A percentile compares a stretch with the other conserved stretches of the same genome.
phyloP scores from a whole-genome alignment of 768 basidiomycete genomes.

The Rhodotorula toruloides region DNA sequence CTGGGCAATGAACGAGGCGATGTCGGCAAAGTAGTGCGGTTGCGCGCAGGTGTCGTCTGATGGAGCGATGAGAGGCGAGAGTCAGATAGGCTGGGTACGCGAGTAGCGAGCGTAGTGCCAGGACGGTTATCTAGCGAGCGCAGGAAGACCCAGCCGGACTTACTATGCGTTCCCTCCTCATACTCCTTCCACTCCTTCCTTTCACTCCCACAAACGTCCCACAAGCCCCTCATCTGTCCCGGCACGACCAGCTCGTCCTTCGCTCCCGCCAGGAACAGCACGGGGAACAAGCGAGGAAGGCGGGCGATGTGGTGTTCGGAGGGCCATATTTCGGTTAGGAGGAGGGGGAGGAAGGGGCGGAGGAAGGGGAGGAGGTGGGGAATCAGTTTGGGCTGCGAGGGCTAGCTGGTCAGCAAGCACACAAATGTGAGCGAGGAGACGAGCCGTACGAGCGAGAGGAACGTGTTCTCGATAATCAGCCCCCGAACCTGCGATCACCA shows the following conservation, averaged over 20 bases:
- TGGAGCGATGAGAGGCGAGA: not conserved
- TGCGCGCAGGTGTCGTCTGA: conserved; percentile 49
- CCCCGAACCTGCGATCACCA: conserved; percentile 53
- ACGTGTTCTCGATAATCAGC: conserved; percentile 88
- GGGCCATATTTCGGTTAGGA: conserved; percentile 85
- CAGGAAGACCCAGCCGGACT: not conserved
- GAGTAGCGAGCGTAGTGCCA: too few relatives aligned
- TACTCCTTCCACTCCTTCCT: conserved; percentile 46
- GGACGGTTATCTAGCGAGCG: too few relatives aligned
- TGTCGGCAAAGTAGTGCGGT: conserved; percentile 45
- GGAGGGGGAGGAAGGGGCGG: conserved; percentile 63
- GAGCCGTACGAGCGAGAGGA: conserved; percentile 61
- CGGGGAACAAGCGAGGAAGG: conserved; percentile 52
- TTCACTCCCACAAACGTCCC: conserved; percentile 38
- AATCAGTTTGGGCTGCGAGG: conserved; percentile 59
- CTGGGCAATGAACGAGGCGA: conserved; percentile 20
- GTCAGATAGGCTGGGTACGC: too few relatives aligned
- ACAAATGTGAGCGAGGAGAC: not conserved
- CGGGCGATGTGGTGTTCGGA: conserved; percentile 60
- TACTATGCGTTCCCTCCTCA: conserved; percentile 47
- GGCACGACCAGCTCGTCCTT: conserved; percentile 68
- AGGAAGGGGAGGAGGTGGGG: conserved; percentile 71
- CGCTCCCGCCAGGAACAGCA: conserved; percentile 73
- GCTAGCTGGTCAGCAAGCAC: not conserved
- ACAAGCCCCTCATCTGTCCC: conserved; percentile 62